Base-by-base conservation (phyloP, 495 filamentous ascomycete species). In the Penicillium angulare region DNA sequence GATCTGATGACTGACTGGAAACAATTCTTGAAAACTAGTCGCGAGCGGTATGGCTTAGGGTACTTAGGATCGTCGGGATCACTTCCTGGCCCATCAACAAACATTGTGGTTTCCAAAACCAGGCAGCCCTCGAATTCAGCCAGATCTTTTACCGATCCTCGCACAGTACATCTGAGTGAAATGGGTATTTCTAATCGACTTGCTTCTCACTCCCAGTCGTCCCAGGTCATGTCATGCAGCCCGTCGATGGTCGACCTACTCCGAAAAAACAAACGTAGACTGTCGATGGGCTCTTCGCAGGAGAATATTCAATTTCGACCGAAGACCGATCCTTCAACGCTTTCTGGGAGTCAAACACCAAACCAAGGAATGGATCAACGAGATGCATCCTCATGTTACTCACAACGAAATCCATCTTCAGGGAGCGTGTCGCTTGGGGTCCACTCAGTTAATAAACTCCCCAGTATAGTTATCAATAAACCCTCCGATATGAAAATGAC, bases 141-240 rank as follows among this genome's bases (percentile, higher is more conserved):
- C 7, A 46, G 45, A 36, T 31, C 46, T 33, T 17, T 47, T n/a
- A 21, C 49, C 2, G 69, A 66, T 20, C 29, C 41, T 22, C 49
- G 48, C 22, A 58, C 65, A 12, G 43, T 70, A 23, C 63, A 73
- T 47, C 55, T 73, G 22, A 61, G 46, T 8, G 66, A 71, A 10
- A 50, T 74, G 47, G 59, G 64, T 12, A 73, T 73, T 22, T 60
- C 71, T 3, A 55, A 58, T 33, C 45, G 56, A 40, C 56, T 73
- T 9, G 66, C 60, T 3, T 65, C 63, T 7, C 52, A 53, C 10
- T 53, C 55, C 15, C 52, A 60, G 8, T 61, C 61, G 7, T 63
- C 69, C 22, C 53, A 34, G 3, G n/a, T 53, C 7, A 41, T 46
- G 12, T 64, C 69, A n/a, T 43, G 42, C 49, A 61, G 59, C 23